Base-by-base conservation (phyloP, 1,139 yeast species). In the Taphrina pruni region DNA sequence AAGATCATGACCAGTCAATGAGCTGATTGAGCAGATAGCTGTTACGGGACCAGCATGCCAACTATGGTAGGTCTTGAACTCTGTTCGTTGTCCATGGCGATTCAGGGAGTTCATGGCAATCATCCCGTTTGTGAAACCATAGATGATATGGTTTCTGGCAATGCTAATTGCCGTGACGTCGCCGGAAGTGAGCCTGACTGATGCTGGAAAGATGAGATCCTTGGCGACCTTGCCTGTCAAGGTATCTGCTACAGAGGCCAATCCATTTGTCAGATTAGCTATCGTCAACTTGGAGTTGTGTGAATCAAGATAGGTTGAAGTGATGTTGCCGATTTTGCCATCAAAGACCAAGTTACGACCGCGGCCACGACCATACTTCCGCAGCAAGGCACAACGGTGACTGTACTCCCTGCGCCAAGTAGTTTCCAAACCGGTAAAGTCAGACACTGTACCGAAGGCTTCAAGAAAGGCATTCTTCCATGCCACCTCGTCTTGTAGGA, bases 371-470 rank as follows among this genome's bases (percentile, higher is more conserved):
- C 50, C 50, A 38, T 21, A 57, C 14, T 43, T 38, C 8, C 58
- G 46, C 14, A 56, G 43, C 14, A 41, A 26, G 26, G 51, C 36
- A 7, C 57, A 17, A 4, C 69, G 64, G 20, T 12, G 32, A n/a
- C 36, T 32, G 21, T 48, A 65, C 14, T 65, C 69, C 11, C 26
- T n/a, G 1, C 64, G 64, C 69, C 69, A 65, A 9, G 64, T 48
- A 7, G 43, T 7, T n/a, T 20, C 57, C n/a, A 65, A 14, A 14
- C 58, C 35, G 35, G 65, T 12, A 6, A 60, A 60, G n/a, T 45
- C 41, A 36, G 41, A 32, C 12, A 46, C 41, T 35, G 52, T 45
- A 0, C 54, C 45, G 45, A 60, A 60, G 17, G 55, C 36, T 32
- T 48, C 48, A 14, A 45, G 43, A 51, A 60, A 60, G 21, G 64